Percentiles rank a stretch among this genome's conserved stretches.
Conservation (phyloP, 2,329 filamentous ascomycete genomes). For the Sporothrix humicola region DNA sequence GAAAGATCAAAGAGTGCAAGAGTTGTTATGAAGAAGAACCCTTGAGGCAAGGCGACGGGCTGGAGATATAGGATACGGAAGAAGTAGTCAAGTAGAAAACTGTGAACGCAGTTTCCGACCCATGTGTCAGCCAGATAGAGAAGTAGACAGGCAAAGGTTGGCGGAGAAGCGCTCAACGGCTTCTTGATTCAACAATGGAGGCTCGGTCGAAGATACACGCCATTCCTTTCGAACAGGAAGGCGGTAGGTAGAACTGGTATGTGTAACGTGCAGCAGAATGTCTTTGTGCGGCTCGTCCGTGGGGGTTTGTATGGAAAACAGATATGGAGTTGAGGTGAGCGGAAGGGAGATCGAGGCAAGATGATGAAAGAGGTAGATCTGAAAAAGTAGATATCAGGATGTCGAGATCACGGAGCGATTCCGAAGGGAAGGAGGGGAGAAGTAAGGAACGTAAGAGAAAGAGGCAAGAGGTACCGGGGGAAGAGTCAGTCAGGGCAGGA, state of each 20-base stretch:
- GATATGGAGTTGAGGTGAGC: not conserved
- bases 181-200: conserved; percentile 9
- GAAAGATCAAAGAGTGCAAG: not conserved
- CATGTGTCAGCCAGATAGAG: not conserved
- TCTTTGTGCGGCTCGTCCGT: conserved; percentile 21
- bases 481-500: conserved; percentile 6
- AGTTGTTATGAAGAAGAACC: not conserved
- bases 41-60: not conserved
- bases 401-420: not conserved
- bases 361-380: not conserved
- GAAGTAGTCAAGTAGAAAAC: not conserved
- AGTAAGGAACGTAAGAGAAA: conserved; percentile 2
- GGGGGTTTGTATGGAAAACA: not conserved
- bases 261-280: conserved; percentile 24
- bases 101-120: not conserved
- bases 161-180: conserved; percentile 11
- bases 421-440: not conserved
- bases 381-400: not conserved
- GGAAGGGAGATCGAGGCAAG: too few species aligned
- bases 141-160: not conserved
- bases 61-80: not conserved
- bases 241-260: not conserved
- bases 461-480: conserved; percentile 8
- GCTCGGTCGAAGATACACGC: not conserved
- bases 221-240: conserved; percentile 15